Evolutionary conservation across 106 monocot species (phyloP).

Genomic region (Dioscorea alata): DNA sequence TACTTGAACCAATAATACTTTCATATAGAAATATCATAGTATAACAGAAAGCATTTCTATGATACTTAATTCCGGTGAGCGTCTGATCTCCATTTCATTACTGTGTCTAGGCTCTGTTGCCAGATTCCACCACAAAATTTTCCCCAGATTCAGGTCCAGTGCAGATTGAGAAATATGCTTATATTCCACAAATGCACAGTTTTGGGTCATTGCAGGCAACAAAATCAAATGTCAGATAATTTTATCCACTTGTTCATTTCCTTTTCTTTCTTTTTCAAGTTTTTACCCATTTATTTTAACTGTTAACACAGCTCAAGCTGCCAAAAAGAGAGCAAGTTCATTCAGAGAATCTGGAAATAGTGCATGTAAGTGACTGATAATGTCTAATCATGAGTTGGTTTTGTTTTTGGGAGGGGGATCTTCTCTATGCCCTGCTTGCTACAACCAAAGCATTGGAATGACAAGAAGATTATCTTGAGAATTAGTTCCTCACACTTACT

Average conservation of each 20-base stretch:
- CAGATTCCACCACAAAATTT: not conserved
- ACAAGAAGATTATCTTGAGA: too few relatives aligned
- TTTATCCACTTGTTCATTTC: not conserved
- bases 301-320: conserved; percentile 28
- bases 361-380: too few relatives aligned
- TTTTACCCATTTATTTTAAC: not conserved
- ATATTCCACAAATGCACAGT: conserved; percentile 5
- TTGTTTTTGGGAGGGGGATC: too few relatives aligned
- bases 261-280: not conserved
- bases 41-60: too few relatives aligned
- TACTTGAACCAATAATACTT: too few relatives aligned
- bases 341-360: too few relatives aligned
- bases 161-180: conserved; percentile 25
- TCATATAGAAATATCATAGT: too few relatives aligned
- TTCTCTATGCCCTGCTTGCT: too few relatives aligned
- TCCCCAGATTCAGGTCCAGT: not conserved
- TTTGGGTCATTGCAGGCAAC: not conserved
- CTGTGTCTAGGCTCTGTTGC: conserved; percentile 1
- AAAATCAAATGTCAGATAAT: conserved; percentile 38
- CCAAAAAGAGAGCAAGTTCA: conserved; percentile 12
- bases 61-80: not conserved
- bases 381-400: too few relatives aligned
- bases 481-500: too few relatives aligned
- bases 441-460: too few relatives aligned
- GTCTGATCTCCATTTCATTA: not conserved